Evolutionary conservation across 345 rosid genomes (phyloP).

Genomic region (Populus alba): DNA sequence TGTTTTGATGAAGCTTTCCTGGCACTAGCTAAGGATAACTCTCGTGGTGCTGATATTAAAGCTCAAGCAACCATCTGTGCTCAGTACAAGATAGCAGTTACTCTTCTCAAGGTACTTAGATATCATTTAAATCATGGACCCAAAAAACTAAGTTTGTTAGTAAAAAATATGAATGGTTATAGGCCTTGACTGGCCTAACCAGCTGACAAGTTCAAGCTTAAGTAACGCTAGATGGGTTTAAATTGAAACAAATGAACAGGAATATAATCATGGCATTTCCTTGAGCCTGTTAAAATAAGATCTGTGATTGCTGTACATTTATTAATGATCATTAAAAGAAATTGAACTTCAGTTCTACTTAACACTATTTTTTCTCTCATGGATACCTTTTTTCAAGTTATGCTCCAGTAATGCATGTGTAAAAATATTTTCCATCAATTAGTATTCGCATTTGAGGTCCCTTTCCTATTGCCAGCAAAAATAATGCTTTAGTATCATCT

Average conservation of each 20-base stretch:
- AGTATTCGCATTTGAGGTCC: not conserved
- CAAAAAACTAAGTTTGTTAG: not conserved
- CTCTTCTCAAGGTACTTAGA: constrained; percentile 68
- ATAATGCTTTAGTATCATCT: not conserved
- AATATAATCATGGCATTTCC: not conserved
- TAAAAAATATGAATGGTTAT: not conserved
- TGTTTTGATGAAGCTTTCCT: constrained; percentile 96
- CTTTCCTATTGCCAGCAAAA: not conserved
- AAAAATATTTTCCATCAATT: not conserved
- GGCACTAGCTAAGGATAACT: constrained; percentile 92
- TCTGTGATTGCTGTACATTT: not conserved
- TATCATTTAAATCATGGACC: not conserved
- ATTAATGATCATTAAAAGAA: not conserved
- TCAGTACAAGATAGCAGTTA: constrained; percentile 94
- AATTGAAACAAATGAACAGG: not conserved
- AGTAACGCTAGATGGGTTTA: not conserved
- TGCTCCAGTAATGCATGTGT: not conserved
- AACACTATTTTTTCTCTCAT: not conserved
- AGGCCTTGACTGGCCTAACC: too few species aligned
- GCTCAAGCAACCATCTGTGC: constrained; percentile 98
- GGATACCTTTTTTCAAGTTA: not conserved
- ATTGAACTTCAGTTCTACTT: not conserved
- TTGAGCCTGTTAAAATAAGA: not conserved
- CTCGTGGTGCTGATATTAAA: constrained; percentile 93
- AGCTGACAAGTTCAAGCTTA: not conserved